Conservation (phyloP, 352 stramenopile species). For the Phytophthora agathidicida region DNA sequence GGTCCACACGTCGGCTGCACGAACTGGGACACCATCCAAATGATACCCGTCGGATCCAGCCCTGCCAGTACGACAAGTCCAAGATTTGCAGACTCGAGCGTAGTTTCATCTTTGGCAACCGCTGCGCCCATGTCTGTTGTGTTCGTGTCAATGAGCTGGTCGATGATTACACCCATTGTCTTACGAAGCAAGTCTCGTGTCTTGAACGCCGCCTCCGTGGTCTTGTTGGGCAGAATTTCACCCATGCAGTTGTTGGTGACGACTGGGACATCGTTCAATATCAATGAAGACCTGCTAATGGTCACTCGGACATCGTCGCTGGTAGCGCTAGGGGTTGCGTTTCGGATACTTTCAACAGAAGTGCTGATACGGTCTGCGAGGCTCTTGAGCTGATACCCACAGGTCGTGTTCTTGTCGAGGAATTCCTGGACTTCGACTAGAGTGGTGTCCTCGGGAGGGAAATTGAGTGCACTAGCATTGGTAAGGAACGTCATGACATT, state of each 20-base stretch:
- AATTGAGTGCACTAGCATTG: conserved; percentile 23
- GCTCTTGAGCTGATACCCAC: conserved; percentile 20
- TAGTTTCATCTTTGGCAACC: conserved; percentile 36
- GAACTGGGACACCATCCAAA: conserved; percentile 53
- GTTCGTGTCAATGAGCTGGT: conserved; percentile 47
- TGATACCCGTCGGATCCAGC: conserved; percentile 54
- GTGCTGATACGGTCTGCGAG: conserved; percentile 18
- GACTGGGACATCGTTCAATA: conserved; percentile 16
- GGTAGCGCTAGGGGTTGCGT: conserved; percentile 13
- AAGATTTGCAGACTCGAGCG: conserved; percentile 43
- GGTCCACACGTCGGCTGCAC: conserved; percentile 64
- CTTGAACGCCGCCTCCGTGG: conserved; percentile 14
- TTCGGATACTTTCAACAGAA: conserved; percentile 24
- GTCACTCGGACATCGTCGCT: conserved; percentile 26
- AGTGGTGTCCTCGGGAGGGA: conserved; percentile 17
- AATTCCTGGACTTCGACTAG: conserved; percentile 24
- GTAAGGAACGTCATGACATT: conserved; percentile 24
- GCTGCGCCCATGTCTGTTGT: conserved; percentile 31
- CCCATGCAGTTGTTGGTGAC: conserved; percentile 36
- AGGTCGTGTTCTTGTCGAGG: conserved; percentile 25
- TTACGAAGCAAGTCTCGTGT: conserved; percentile 27
- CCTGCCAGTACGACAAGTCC: conserved; percentile 48
- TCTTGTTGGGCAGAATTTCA: conserved; percentile 31
- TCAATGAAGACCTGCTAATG: conserved; percentile 17
- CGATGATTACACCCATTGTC: conserved; percentile 43